These are phyloP conservation scores for Trichothecium sympodiale DNA, from an alignment of 2,329 filamentous ascomycete species.

Conservation along the genomic window DNA sequence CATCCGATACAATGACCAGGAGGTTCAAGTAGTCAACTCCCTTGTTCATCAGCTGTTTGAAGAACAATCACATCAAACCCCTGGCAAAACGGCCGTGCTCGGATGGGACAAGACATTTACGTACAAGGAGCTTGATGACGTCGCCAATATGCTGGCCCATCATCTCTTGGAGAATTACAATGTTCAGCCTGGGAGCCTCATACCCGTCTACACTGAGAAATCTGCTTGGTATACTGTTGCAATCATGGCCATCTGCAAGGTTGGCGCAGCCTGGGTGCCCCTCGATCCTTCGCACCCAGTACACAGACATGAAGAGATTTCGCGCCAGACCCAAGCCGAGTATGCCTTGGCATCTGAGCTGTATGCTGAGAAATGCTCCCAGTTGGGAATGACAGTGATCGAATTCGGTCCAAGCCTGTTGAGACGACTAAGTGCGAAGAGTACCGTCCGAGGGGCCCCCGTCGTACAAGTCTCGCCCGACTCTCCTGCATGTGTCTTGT, in stretches of 20 bases:
- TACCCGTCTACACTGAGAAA: slow-evolving; percentile 4
- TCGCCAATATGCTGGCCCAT: neutral
- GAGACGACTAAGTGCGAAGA: too few species aligned
- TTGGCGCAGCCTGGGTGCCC: slow-evolving; percentile 2
- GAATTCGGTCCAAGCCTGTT: too few species aligned
- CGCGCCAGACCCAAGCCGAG: neutral
- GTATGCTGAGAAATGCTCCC: neutral
- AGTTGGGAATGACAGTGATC: too few species aligned
- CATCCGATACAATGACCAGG: slow-evolving; percentile 1
- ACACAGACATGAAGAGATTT: neutral
- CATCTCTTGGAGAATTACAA: slow-evolving; percentile 13
- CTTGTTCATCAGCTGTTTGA: neutral
- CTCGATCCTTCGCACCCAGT: slow-evolving; percentile 1
- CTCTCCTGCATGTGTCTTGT: slow-evolving; percentile 6
- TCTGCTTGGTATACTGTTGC: slow-evolving; percentile 1
- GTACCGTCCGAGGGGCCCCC: too few species aligned
- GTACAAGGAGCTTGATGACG: slow-evolving; percentile 19
- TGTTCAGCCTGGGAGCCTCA: neutral
- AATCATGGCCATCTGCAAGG: slow-evolving; percentile 3
- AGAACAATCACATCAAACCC: slow-evolving; percentile 25
- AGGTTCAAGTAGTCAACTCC: neutral
- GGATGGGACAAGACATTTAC: slow-evolving; percentile 30
- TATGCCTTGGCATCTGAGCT: neutral
- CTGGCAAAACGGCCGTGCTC: slow-evolving; percentile 23
- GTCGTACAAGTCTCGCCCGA: slow-evolving; percentile 4